Evolutionary conservation across 2,329 filamentous ascomycete genomes (phyloP).

Genomic region (Aspergillus uvarum): DNA sequence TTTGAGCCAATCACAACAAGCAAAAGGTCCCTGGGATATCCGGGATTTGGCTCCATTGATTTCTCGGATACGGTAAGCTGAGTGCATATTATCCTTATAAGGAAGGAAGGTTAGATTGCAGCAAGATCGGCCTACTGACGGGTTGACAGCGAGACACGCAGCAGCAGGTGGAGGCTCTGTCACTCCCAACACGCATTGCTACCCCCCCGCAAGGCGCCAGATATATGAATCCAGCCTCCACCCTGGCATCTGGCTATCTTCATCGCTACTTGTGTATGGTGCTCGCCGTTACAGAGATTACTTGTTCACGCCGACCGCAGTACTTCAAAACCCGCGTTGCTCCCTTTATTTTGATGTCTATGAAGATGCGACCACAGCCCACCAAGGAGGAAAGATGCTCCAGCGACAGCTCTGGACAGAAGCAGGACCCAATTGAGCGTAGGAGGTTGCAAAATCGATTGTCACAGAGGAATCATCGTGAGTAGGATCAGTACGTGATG

Average conservation of each 20-base stretch:
- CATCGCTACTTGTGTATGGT: not conserved
- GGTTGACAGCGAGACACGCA: not conserved
- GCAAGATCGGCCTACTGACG: not conserved
- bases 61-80: not conserved
- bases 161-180: not conserved
- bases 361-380: not conserved
- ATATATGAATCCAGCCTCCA: not conserved
- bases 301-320: not conserved
- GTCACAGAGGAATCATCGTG: constrained; percentile 36
- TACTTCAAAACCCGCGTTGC: no score
- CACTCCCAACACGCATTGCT: not conserved
- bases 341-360: not conserved
- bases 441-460: constrained; percentile 34
- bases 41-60: not conserved
- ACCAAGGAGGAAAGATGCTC: not conserved
- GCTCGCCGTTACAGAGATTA: not conserved
- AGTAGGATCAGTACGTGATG: not conserved
- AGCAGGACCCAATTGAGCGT: constrained; percentile 33
- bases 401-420: constrained; percentile 7
- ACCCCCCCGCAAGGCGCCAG: not conserved
- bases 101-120: not conserved
- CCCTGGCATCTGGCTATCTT: not conserved
- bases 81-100: constrained; percentile 1
- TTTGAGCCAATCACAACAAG: constrained; percentile 1
- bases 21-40: not conserved